Conservation (phyloP, 345 rosid species). For the Murraya paniculata region DNA sequence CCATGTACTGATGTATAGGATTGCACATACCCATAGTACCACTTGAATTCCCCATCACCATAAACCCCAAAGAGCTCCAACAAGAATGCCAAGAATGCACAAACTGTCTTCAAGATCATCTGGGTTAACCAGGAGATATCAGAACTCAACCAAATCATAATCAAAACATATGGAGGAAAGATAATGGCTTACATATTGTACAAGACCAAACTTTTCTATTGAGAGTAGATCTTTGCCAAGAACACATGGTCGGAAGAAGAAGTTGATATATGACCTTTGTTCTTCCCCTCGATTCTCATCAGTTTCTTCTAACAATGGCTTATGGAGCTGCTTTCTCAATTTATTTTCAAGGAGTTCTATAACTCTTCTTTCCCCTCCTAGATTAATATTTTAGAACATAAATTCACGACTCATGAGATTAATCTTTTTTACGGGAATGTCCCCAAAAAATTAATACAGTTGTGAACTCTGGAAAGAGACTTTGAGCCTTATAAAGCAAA, state of each 20-base stretch:
- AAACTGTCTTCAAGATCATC: conserved; percentile 90
- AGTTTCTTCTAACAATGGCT: conserved; percentile 45
- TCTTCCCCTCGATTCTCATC: conserved; percentile 23
- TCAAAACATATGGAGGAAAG: not conserved
- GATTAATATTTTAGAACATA: conserved; percentile 6
- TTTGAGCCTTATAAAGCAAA: not conserved
- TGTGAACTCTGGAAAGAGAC: not conserved
- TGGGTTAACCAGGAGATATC: conserved; percentile 24
- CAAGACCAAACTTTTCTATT: conserved; percentile 73
- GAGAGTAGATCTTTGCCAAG: conserved; percentile 66
- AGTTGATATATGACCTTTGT: conserved; percentile 41
- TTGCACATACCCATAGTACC: conserved; percentile 70
- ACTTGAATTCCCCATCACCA: conserved; percentile 84
- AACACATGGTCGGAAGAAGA: conserved; percentile 57
- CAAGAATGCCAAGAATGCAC: conserved; percentile 68
- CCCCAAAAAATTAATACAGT: not conserved
- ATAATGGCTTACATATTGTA: conserved; percentile 64
- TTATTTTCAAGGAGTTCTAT: conserved; percentile 60
- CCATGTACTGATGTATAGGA: not conserved
- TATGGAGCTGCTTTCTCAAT: conserved; percentile 31
- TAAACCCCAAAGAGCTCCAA: conserved; percentile 71
- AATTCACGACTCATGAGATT: conserved; percentile 3
- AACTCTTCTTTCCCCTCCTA: conserved; percentile 77
- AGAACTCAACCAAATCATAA: conserved; percentile 3
- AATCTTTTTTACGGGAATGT: not conserved